These are phyloP conservation scores for Hypoxylon sp. DNA, from an alignment of 2,329 filamentous ascomycete species.

Conservation along the genomic window DNA sequence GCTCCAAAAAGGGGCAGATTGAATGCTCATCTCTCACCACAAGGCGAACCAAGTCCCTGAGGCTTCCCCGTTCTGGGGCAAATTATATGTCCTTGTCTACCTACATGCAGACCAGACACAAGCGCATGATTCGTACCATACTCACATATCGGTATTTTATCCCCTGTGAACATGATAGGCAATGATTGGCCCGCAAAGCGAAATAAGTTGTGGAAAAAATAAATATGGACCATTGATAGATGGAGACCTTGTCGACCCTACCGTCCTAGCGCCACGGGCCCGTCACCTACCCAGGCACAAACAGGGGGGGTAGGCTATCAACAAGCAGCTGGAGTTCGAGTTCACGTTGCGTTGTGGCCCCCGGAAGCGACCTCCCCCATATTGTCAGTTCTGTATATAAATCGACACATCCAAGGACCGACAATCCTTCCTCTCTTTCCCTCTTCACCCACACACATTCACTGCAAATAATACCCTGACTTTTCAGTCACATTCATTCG, in stretches of 20 bases:
- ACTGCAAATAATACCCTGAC: conserved; percentile 57
- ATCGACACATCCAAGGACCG: conserved; percentile 50
- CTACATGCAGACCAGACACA: background rate
- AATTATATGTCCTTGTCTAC: conserved; percentile 9
- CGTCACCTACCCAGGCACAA: conserved; percentile 10
- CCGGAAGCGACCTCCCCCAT: conserved; percentile 36
- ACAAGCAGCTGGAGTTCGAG: conserved; percentile 19
- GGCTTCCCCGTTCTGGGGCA: conserved; percentile 6
- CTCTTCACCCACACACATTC: conserved; percentile 61
- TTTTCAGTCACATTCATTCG: conserved; percentile 68
- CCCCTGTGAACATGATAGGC: background rate
- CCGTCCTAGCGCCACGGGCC: conserved; percentile 28
- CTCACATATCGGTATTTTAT: conserved; percentile 12
- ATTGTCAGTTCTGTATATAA: conserved; percentile 57
- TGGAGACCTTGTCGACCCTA: conserved; percentile 20
- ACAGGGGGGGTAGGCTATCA: conserved; percentile 24
- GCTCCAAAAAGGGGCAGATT: conserved; percentile 19
- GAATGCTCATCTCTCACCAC: conserved; percentile 28
- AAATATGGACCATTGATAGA: conserved; percentile 31
- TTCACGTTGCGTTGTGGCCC: conserved; percentile 33
- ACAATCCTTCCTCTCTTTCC: conserved; percentile 45
- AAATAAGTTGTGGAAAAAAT: conserved; percentile 41
- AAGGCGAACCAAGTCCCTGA: conserved; percentile 17
- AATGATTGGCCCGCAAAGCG: conserved; percentile 40
- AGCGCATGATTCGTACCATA: conserved; percentile 5